Evolutionary conservation across 768 basidiomycete species (phyloP).

Genomic region (Lanmaoa rubissima): DNA sequence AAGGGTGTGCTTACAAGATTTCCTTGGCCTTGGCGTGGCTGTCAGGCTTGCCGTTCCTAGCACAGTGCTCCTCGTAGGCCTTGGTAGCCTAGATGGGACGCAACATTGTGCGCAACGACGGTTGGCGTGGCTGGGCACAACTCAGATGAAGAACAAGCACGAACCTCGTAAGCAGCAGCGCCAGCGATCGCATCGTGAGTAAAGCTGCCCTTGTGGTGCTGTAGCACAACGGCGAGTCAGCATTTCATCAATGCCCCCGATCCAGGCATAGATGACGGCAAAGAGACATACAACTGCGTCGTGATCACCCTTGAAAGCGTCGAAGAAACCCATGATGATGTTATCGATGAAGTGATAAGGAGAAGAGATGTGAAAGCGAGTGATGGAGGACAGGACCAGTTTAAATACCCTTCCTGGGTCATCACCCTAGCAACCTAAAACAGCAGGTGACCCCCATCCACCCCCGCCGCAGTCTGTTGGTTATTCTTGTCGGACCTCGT

Average conservation of each 20-base stretch:
- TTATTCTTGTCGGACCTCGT: constrained; percentile 14
- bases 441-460: constrained; percentile 3
- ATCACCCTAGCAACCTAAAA: constrained; percentile 17
- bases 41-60: constrained; percentile 16
- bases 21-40: constrained; percentile 24
- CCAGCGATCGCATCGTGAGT: constrained; percentile 24
- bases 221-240: neutral
- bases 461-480: neutral
- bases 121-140: neutral
- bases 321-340: constrained; percentile 10
- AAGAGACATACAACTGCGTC: constrained; percentile 7
- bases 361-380: neutral
- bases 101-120: neutral
- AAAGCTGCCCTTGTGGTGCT: constrained; percentile 13
- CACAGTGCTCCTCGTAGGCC: constrained; percentile 17
- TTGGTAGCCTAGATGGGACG: constrained; percentile 13
- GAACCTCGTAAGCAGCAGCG: constrained; percentile 18
- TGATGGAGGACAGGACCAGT: neutral
- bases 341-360: neutral
- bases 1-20: constrained; percentile 10
- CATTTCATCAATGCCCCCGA: neutral
- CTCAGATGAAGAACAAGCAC: neutral
- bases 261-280: neutral
- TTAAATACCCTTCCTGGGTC: constrained; percentile 22
- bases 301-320: neutral